Evolutionary conservation across 2,329 filamentous ascomycete species (phyloP).

Genomic region (Exophiala lecanii-corni): DNA sequence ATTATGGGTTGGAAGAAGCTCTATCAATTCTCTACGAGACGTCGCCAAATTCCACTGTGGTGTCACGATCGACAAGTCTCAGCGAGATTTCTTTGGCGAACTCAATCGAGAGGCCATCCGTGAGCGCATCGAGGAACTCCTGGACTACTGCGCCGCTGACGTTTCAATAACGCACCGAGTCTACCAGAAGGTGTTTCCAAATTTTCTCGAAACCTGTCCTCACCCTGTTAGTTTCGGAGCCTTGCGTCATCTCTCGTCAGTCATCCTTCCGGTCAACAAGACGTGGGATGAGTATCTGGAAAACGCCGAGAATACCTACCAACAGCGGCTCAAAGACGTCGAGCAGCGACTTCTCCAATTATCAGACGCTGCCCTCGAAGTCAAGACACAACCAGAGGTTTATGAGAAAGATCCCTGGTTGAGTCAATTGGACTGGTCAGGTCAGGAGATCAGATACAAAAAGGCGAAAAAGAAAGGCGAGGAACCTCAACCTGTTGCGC

Average conservation of each 20-base stretch:
- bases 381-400: constrained; percentile 63
- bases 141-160: constrained; percentile 94
- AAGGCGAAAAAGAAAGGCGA: constrained; percentile 88
- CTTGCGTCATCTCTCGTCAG: constrained; percentile 83
- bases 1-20: constrained; percentile 90
- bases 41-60: constrained; percentile 96
- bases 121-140: constrained; percentile 69
- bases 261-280: constrained; percentile 84
- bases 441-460: constrained; percentile 83
- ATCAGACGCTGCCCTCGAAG: constrained; percentile 69
- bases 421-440: constrained; percentile 89
- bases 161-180: constrained; percentile 88
- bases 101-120: constrained; percentile 67
- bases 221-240: constrained; percentile 97
- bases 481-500: constrained; percentile 67
- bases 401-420: constrained; percentile 86
- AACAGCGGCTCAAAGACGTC: constrained; percentile 70
- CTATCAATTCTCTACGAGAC: constrained; percentile 88
- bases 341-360: constrained; percentile 68
- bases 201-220: constrained; percentile 83
- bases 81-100: constrained; percentile 80
- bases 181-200: constrained; percentile 89
- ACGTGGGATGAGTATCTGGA: constrained; percentile 81
- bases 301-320: constrained; percentile 81
- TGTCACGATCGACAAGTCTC: constrained; percentile 83